phyloP scores from a whole-genome alignment of 1,139 yeast species.

The Blastobotrys illinoisensis region DNA sequence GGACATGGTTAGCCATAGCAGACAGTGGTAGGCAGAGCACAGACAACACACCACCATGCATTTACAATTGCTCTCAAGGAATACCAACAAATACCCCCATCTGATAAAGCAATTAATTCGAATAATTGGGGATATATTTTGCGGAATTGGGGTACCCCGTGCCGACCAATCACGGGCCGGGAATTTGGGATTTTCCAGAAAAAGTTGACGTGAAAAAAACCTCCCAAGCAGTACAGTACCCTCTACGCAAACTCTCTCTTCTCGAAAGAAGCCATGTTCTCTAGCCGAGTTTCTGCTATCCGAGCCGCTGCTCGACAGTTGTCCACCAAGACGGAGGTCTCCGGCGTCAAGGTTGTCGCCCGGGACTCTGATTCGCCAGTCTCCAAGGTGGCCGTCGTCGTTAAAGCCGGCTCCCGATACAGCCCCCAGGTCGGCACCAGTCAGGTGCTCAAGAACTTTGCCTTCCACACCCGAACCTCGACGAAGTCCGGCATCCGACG shows the following conservation, averaged over 20 bases:
- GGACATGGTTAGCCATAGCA: no score
- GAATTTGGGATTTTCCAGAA: not conserved
- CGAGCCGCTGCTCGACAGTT: conserved; percentile 2
- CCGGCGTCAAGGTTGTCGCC: conserved; percentile 41
- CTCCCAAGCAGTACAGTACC: not conserved
- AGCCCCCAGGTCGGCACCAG: conserved; percentile 75
- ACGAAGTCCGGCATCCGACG: conserved; percentile 86
- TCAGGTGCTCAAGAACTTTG: conserved; percentile 78
- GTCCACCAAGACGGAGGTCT: conserved; percentile 30
- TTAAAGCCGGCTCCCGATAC: conserved; percentile 83
- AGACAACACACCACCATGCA: no score
- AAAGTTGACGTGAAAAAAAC: not conserved
- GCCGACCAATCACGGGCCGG: not conserved
- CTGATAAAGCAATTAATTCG: no score
- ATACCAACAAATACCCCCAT: no score
- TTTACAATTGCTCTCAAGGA: no score
- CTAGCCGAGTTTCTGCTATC: conserved; percentile 6
- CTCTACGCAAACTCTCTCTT: not conserved
- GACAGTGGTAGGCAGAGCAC: no score
- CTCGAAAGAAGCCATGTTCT: conserved; percentile 6
- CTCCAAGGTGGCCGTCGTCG: conserved; percentile 71
- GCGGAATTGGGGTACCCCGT: no score
- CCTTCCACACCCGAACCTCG: conserved; percentile 67
- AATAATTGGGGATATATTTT: no score
- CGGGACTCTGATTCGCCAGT: conserved; percentile 48